These are phyloP conservation scores for Crataegus laevigata DNA, from an alignment of 306 rosid genomes.

Conservation along the genomic window DNA sequence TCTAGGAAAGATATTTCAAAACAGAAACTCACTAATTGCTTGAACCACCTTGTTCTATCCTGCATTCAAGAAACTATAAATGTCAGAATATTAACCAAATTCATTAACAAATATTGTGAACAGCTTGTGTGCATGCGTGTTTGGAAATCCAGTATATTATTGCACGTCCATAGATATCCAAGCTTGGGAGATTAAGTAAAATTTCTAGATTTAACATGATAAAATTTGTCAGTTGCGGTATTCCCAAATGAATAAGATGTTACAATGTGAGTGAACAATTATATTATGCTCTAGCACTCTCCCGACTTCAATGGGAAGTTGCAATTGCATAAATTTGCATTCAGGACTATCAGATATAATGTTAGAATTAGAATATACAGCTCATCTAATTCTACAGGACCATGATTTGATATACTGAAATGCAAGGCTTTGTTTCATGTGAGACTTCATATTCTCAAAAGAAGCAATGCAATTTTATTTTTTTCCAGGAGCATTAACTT, in stretches of 20 bases:
- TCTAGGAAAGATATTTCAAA: constrained; percentile 4
- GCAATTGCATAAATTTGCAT: not conserved
- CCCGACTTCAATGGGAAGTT: not conserved
- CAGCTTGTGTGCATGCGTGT: not conserved
- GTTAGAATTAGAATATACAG: not conserved
- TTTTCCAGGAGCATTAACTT: not conserved
- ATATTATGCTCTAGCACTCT: not conserved
- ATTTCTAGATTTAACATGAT: not conserved
- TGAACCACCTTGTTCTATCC: constrained; percentile 61
- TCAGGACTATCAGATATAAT: not conserved
- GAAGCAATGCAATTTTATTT: not conserved
- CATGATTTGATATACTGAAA: not conserved
- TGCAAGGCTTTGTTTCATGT: not conserved
- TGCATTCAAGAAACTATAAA: constrained; percentile 22
- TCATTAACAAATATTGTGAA: not conserved
- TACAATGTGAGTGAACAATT: not conserved
- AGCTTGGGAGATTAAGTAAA: too few relatives aligned
- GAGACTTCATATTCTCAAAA: not conserved
- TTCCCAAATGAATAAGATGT: not conserved
- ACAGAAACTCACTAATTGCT: constrained; percentile 40
- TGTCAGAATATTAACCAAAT: not conserved
- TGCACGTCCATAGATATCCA: not conserved
- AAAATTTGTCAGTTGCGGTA: not conserved
- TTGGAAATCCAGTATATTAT: not conserved
- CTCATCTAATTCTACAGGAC: not conserved